Evolutionary conservation across 345 rosid genomes (phyloP), one percentile per base, ranked within the genome.

Genomic region (Ceriops decandra): DNA sequence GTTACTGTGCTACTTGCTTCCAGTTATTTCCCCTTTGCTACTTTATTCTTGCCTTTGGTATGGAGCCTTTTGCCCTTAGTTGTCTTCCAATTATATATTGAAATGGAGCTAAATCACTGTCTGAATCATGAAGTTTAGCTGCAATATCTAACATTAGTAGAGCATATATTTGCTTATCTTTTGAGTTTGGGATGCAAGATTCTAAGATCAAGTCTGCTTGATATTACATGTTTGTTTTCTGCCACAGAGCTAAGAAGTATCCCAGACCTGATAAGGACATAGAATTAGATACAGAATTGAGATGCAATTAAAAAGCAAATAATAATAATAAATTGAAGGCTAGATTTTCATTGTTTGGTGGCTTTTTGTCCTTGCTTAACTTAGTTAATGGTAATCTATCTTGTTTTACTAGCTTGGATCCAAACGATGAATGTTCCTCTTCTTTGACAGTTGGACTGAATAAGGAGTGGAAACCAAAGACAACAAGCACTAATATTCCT

Each of bases 401-500:
- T 56, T 24, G 59, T 2, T 42, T 3, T 42, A 42, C 63, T 72
- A 67, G 16, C 30, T 36, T 30, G 73, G 57, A 52, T 70, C 65
- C 62, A 51, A 68, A 65, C 30, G 54, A 38, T 70, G 62, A 58
- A 47, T 57, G 20, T 57, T 64, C 21, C 58, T 13, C 76, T 62
- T 85, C 32, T 68, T 35, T 57, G 76, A 81, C 85, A 81, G 85
- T 70, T 67, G 87, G 89, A 67, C 74, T 83, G 66, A 82, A 68
- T 27, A 92, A 87, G 81, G 98, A 92, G 78, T 92, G 98, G 98
- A 92, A 90, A 72, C 98, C 95, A 8, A 92, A 93, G 87, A 78
- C 88, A 73, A 74, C 85, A 74, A 82, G 70, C 77, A 64, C 83
- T 33, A 82, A 70, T 74, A 74, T 75, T 72, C 70, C 81, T 67